Conservation (phyloP, 2,329 filamentous ascomycete genomes). For the Coleophoma cylindrospora region DNA sequence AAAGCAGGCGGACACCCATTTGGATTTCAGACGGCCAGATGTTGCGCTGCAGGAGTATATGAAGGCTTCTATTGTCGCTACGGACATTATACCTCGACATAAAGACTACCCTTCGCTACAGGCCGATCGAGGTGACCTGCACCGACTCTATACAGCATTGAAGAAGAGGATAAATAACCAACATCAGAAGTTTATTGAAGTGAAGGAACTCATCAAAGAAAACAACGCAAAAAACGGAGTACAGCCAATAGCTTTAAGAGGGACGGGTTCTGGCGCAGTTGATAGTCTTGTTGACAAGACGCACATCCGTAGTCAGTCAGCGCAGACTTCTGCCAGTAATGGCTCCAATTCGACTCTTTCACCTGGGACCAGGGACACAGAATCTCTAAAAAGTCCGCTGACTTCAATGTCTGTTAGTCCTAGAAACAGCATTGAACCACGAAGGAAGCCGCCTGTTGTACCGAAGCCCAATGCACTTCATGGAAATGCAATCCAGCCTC, state of each 20-base stretch:
- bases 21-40: slow-evolving; percentile 64
- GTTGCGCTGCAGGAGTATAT: slow-evolving; percentile 80
- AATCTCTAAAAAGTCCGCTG: too few relatives aligned
- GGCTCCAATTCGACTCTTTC: neutral
- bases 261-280: slow-evolving; percentile 1
- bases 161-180: slow-evolving; percentile 44
- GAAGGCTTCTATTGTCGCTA: slow-evolving; percentile 71
- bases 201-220: slow-evolving; percentile 55
- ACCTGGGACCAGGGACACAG: neutral
- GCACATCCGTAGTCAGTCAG: slow-evolving; percentile 10
- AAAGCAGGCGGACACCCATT: slow-evolving; percentile 54
- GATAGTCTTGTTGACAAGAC: slow-evolving; percentile 3
- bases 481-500: slow-evolving; percentile 49
- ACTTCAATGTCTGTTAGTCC: neutral
- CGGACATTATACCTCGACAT: slow-evolving; percentile 72
- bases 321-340: slow-evolving; percentile 2
- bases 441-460: slow-evolving; percentile 39
- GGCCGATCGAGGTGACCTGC: slow-evolving; percentile 43
- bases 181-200: slow-evolving; percentile 45
- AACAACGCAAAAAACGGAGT: slow-evolving; percentile 61
- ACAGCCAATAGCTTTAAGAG: slow-evolving; percentile 3
- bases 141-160: slow-evolving; percentile 43
- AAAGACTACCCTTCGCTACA: slow-evolving; percentile 66
- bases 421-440: slow-evolving; percentile 31
- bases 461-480: slow-evolving; percentile 66